Evolutionary conservation across 2,329 filamentous ascomycete species (phyloP), one percentile per base, ranked within the genome.

Genomic region (Monosporascus cannonballus): DNA sequence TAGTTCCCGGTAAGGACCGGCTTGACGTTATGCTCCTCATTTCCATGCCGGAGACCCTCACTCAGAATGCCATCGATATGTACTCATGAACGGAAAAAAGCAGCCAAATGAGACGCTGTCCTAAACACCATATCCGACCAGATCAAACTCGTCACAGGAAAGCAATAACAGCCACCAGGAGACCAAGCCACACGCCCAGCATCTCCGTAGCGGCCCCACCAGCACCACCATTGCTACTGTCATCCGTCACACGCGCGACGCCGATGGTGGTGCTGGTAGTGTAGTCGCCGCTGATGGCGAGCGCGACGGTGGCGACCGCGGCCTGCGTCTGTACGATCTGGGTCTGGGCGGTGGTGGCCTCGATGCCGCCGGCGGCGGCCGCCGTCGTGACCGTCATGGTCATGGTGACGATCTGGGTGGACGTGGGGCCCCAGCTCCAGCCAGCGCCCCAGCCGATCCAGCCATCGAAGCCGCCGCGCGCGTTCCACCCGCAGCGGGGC

Each of bases 401-500:
- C 36, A 64, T 59, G 3, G 70, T 72, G 44, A 73, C 62, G 27
- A 58, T 68, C 52, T 59, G 50, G 3, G 71, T 73, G 25, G 64
- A 58, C 6, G 71, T 72, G 11, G 68, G 55, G 1, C 59, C 65
- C 67, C 68, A 72, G 41, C 59, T 65, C 73, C 73, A 75, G 48
- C 71, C 73, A 11, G 57, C 51, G 42, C 72, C 71, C 72, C 73
- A 74, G 56, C 67, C 68, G 24, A 69, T 68, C 63, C 69, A 73
- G 34, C 69, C 68, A 34, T 70, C 67, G 60, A 69, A 70, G 37
- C 70, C 69, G 39, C 65, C 66, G 11, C 60, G 60, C 20, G 52
- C 59, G 47, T 69, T 70, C 63, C 67, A 72, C 4, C 69, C 69
- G 54, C 68, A 68, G 27, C 64, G 63, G 6, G 67, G 66, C 1